These are phyloP conservation scores for Abrus precatorius DNA, from an alignment of 306 rosid species.

Conservation along the genomic window DNA sequence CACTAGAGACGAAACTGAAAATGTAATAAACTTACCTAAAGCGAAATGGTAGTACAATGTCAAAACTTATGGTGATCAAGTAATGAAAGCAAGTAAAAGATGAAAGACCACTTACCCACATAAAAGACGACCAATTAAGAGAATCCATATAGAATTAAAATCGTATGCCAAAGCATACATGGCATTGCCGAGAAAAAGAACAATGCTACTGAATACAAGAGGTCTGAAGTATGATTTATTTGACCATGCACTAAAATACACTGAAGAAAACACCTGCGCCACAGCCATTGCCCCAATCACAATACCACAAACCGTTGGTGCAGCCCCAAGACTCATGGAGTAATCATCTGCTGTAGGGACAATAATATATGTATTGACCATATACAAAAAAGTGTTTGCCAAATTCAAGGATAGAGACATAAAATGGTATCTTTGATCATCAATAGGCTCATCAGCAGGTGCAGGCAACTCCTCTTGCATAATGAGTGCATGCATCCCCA, in stretches of 20 bases:
- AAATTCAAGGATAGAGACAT: constrained; percentile 82
- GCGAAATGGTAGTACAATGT: constrained; percentile 25
- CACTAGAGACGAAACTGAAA: background rate
- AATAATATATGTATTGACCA: constrained; percentile 92
- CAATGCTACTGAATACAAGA: constrained; percentile 88
- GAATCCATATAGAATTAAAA: constrained; percentile 80
- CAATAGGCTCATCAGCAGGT: constrained; percentile 67
- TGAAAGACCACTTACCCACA: constrained; percentile 75
- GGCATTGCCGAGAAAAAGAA: constrained; percentile 72
- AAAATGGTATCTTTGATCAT: constrained; percentile 75
- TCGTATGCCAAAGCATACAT: constrained; percentile 89
- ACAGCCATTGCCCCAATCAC: constrained; percentile 97
- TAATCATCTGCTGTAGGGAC: constrained; percentile 98
- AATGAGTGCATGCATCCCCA: constrained; percentile 93
- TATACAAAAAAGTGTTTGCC: constrained; percentile 85
- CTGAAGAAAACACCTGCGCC: constrained; percentile 93
- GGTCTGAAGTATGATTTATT: constrained; percentile 88
- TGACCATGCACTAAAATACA: constrained; percentile 97
- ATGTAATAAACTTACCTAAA: background rate
- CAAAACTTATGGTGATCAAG: constrained; percentile 17
- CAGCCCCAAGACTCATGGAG: constrained; percentile 89
- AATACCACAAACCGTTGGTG: constrained; percentile 92
- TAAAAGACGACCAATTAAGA: constrained; percentile 80
- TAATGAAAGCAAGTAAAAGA: constrained; percentile 25
- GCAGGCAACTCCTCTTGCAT: constrained; percentile 82